phyloP scores from a whole-genome alignment of 768 basidiomycete genomes.

The Ramaria sp. region DNA sequence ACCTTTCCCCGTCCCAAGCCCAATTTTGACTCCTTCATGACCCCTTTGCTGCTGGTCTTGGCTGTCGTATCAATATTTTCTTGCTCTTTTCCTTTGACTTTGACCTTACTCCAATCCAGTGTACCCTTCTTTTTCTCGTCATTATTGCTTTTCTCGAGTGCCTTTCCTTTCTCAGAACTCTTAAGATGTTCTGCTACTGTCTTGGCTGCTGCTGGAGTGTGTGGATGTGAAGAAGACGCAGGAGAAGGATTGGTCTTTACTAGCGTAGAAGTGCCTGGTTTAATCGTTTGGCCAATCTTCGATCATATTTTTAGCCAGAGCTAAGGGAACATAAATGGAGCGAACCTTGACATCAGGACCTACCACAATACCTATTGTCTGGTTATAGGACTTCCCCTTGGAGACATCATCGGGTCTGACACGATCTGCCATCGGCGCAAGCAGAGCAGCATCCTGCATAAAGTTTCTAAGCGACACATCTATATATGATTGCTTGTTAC shows the following conservation, averaged over 20 bases:
- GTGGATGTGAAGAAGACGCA: conserved; percentile 13
- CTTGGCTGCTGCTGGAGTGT: conserved; percentile 17
- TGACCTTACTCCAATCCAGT: conserved; percentile 53
- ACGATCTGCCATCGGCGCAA: conserved; percentile 24
- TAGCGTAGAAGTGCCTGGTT: neutral
- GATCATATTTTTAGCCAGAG: neutral
- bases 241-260: conserved; percentile 6
- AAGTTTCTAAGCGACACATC: neutral
- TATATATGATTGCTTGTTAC: conserved; percentile 16
- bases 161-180: conserved; percentile 18
- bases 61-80: neutral
- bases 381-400: conserved; percentile 31
- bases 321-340: neutral
- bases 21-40: neutral
- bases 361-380: conserved; percentile 17
- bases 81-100: conserved; percentile 24
- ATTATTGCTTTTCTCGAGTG: neutral
- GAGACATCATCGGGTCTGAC: conserved; percentile 30
- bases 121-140: conserved; percentile 29
- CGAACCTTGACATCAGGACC: conserved; percentile 20
- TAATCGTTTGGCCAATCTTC: neutral
- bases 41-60: neutral
- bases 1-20: neutral
- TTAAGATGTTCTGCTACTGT: conserved; percentile 10
- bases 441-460: conserved; percentile 33